Evolutionary conservation across 768 basidiomycete genomes (phyloP).

Genomic region (Trametes gibbosa): DNA sequence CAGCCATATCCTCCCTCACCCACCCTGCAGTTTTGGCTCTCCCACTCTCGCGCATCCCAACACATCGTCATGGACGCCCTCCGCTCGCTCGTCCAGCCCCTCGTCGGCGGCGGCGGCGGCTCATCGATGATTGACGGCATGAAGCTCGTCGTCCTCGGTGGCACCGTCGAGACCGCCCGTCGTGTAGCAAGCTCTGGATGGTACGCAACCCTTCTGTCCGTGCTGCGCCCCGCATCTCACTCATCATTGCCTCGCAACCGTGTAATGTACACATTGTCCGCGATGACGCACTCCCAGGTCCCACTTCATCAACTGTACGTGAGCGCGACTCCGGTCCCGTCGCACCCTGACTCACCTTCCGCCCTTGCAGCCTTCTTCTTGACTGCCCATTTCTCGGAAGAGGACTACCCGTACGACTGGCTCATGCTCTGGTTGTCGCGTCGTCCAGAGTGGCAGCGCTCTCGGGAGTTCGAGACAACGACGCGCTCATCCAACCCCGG

Average conservation of each 20-base stretch:
- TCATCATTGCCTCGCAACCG: slow-evolving; percentile 18
- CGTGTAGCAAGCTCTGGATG: slow-evolving; percentile 81
- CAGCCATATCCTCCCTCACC: slow-evolving; percentile 25
- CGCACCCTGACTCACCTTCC: slow-evolving; percentile 12
- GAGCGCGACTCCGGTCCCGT: background rate
- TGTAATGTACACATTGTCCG: slow-evolving; percentile 1
- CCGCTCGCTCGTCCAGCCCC: slow-evolving; percentile 78
- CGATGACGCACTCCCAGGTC: slow-evolving; percentile 45
- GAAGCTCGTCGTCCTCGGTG: slow-evolving; percentile 86
- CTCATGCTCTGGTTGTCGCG: slow-evolving; percentile 88
- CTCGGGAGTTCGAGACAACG: slow-evolving; percentile 86
- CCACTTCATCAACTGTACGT: slow-evolving; percentile 85
- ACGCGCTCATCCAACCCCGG: slow-evolving; percentile 69
- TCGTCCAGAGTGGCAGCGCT: slow-evolving; percentile 85
- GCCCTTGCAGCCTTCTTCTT: slow-evolving; percentile 52
- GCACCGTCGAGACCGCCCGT: slow-evolving; percentile 84
- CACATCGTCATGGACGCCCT: slow-evolving; percentile 65
- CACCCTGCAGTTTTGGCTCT: slow-evolving; percentile 39
- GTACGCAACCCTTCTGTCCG: slow-evolving; percentile 38
- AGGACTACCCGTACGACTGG: slow-evolving; percentile 90
- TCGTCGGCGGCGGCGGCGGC: slow-evolving; percentile 70
- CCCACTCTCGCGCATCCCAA: slow-evolving; percentile 21
- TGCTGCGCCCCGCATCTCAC: background rate
- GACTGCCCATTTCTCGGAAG: slow-evolving; percentile 87
- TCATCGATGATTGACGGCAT: slow-evolving; percentile 84